Base-by-base conservation (phyloP, 2,329 filamentous ascomycete species). In the Cyphellophora europaea region DNA sequence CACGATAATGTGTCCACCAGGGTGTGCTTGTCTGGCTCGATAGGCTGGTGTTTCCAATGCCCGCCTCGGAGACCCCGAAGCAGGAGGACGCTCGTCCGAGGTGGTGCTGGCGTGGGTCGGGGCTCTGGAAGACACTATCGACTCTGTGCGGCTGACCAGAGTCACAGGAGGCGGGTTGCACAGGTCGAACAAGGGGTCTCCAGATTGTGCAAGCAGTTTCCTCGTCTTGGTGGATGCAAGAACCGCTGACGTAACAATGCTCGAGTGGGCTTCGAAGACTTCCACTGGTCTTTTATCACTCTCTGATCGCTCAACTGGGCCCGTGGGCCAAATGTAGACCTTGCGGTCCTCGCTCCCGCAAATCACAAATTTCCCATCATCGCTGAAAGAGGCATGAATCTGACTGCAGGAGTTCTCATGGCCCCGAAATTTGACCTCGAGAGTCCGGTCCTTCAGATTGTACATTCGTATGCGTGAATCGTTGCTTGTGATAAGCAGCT, bases 111-210 rank as follows among this genome's bases (percentile, higher is more conserved):
- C 58, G 18, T 45, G 34, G 2, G 63, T 67, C 2, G 60, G 58
- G 11, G 62, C 61, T 43, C 62, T 65, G 1, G 71, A 72, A 2
- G 68, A 70, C 5, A 58, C 54, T 33, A 60, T 54, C 11, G 71
- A 71, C 49, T 91, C 84, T 13, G 80, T 76, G 16, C 79, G 72
- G 45, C 81, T 87, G 42, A 88, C 68, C 12, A 96, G 67, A 5
- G 77, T 88, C 11, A 96, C 77, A 0, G 89, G 87, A 0, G 89
- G 91, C 4, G 91, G 91, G 49, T 96, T 96, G 66, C 91, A 96
- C 1, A 96, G 69, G 49, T 95, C 88, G 56, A 87, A 98, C n/a
- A 98, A 74, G 2, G 91, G 88, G 54, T 98, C 88, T 36, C 85
- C 83, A 0, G 87, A 93, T 11, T 74, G 72, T 33, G 82, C 79